Evolutionary conservation across 345 rosid genomes (phyloP).

Genomic region (Gossypium mustelinum): DNA sequence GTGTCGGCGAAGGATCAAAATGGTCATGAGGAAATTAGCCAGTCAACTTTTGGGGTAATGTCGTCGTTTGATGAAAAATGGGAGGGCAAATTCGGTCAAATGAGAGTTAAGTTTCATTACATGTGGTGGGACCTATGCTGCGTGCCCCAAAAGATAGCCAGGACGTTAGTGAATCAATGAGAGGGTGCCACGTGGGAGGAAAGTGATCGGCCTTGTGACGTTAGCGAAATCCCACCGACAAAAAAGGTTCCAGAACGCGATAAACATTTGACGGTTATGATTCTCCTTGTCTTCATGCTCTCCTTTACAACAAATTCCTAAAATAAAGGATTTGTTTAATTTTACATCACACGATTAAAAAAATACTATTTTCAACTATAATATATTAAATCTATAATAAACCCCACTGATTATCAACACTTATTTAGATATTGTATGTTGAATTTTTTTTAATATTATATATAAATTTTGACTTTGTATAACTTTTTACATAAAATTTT

Average conservation of each 20-base stretch:
- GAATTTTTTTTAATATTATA: too few relatives aligned
- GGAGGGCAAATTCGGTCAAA: not conserved
- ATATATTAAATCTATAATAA: too few relatives aligned
- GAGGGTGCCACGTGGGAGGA: not conserved
- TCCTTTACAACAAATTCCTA: not conserved
- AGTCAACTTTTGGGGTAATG: not conserved
- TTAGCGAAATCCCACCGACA: slow-evolving; percentile 4
- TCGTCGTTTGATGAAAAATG: not conserved
- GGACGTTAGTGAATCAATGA: not conserved
- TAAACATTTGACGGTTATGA: slow-evolving; percentile 3
- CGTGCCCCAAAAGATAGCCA: not conserved
- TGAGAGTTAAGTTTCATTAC: not conserved
- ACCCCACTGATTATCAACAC: too few relatives aligned
- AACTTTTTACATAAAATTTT: too few relatives aligned
- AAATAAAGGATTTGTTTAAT: not conserved
- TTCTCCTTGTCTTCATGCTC: not conserved
- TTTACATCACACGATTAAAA: not conserved
- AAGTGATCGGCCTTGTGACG: not conserved
- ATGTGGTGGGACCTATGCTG: not conserved
- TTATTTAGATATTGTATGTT: too few relatives aligned
- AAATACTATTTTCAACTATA: too few relatives aligned
- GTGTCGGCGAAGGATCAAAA: slow-evolving; percentile 6
- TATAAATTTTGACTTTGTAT: too few relatives aligned
- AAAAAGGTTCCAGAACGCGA: not conserved
- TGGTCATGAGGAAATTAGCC: too few relatives aligned